Base-by-base conservation (phyloP, 306 rosid species). In the Corylus avellana region DNA sequence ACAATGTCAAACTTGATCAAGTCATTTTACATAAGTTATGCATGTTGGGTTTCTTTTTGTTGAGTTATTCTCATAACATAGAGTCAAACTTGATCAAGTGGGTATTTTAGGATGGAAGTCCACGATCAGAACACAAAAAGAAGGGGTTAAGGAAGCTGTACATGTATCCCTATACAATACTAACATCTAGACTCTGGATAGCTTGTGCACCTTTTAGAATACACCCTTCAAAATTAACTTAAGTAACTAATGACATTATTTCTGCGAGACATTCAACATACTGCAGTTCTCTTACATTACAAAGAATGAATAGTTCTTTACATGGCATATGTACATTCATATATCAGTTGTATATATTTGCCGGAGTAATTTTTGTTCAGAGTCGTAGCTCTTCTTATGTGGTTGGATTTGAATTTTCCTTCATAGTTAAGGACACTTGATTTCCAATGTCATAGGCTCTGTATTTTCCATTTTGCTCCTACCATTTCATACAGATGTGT, bases 11-110 rank as follows among this genome's bases (percentile, higher is more conserved):
- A 48, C 56, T 54, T 78, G 10, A 29, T 75, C 50, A 48, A 16
- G 59, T 50, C 77, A 35, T 84, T 75, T 16, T 72, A 71, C 77
- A 47, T 76, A 69, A 59, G 74, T 69, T 72, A 61, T 75, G 71
- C 48, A 8, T 20, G 22, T 78, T 78, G 32, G 32, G 29, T 56
- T 74, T 22, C 66, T 17, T 77, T 75, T 32, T 75, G 11, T 84
- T 53, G 50, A 50, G 72, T 56, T 74, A 5, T 37, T 44, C 44
- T 29, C 17, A 13, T 79, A 66, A 71, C 79, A n/a, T 46, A 6
- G 51, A 12, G 56, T 73, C 80, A 10, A 51, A 55, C 57, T 55
- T 78, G 8, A 32, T 75, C 53, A 48, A 12, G 59, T 56, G 53
- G 14, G 14, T 12, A 12, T 49, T 49, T 10, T 4, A 49, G 13